phyloP scores from a whole-genome alignment of 257 asterid species.

The Jacaranda mimosifolia region DNA sequence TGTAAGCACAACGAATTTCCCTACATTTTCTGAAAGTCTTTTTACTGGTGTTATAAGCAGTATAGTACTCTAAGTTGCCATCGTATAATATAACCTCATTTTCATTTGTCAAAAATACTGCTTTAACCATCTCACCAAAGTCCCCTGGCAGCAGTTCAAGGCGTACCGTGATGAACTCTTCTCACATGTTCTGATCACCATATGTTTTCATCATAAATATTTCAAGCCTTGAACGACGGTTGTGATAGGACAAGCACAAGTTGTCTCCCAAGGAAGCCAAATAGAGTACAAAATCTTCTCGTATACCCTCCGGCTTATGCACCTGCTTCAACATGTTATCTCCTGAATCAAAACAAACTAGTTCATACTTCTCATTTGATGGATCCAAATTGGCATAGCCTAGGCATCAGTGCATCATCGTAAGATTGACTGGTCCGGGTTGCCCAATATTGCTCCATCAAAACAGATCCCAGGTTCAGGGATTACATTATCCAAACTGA shows the following conservation, averaged over 20 bases:
- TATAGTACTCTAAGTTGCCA: no score
- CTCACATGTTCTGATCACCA: not conserved
- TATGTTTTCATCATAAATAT: not conserved
- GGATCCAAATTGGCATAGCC: no score
- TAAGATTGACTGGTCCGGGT: no score
- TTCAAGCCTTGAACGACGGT: no score
- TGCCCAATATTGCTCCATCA: not conserved
- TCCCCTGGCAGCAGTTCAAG: no score
- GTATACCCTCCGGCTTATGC: not conserved
- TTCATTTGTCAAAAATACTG: not conserved
- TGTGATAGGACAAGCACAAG: constrained; percentile 5
- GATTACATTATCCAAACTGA: no score
- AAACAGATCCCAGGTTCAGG: not conserved
- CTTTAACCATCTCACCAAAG: no score
- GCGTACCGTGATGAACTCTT: not conserved
- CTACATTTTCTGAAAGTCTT: not conserved
- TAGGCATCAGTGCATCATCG: no score
- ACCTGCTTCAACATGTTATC: not conserved
- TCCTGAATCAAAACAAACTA: not conserved
- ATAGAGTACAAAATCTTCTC: accelerated
- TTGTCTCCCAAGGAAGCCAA: constrained; percentile 8
- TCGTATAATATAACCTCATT: not conserved
- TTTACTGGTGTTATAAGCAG: not conserved
- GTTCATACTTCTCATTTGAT: no score
- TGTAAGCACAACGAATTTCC: no score